Conservation (phyloP, 1,284 basidiomycete species). For the Cryptococcus sp. region DNA sequence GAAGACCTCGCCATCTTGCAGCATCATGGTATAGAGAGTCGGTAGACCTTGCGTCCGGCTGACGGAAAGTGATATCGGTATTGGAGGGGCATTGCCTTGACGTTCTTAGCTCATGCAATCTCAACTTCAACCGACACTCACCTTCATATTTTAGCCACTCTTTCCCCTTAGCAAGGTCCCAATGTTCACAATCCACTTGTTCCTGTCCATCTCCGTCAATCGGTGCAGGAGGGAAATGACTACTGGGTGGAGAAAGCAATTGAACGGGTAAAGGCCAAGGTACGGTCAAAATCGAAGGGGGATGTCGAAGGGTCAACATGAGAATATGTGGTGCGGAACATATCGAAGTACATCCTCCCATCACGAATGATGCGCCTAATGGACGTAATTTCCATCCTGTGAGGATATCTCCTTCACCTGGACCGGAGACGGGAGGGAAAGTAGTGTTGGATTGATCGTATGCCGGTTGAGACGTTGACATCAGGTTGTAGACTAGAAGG, state of each 20-base stretch:
- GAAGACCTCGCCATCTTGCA: conserved; percentile 47
- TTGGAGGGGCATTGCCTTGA: conserved; percentile 8
- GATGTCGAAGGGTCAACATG: conserved; percentile 33
- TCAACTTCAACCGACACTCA: conserved; percentile 5
- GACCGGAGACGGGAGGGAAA: conserved; percentile 62
- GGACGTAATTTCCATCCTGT: conserved; percentile 70
- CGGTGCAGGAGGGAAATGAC: conserved; percentile 39
- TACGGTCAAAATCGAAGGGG: conserved; percentile 32
- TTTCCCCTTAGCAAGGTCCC: conserved; percentile 28
- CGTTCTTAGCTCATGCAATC: not conserved
- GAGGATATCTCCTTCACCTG: conserved; percentile 79
- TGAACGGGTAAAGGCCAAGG: conserved; percentile 35
- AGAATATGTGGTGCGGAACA: conserved; percentile 30
- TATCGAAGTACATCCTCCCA: conserved; percentile 26
- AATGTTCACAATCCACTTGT: conserved; percentile 40
- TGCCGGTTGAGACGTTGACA: conserved; percentile 54
- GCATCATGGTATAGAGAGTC: conserved; percentile 38
- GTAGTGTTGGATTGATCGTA: conserved; percentile 44
- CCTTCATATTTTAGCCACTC: conserved; percentile 25
- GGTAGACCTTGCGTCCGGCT: conserved; percentile 28
- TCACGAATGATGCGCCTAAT: conserved; percentile 48
- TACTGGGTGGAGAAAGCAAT: conserved; percentile 21
- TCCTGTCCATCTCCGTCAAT: conserved; percentile 39
- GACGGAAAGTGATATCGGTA: conserved; percentile 16
- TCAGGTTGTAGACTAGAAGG: conserved; percentile 67